These are phyloP conservation scores for Thamnidium elegans DNA, from an alignment of 192 early-diverging fungal genomes.

Conservation along the genomic window DNA sequence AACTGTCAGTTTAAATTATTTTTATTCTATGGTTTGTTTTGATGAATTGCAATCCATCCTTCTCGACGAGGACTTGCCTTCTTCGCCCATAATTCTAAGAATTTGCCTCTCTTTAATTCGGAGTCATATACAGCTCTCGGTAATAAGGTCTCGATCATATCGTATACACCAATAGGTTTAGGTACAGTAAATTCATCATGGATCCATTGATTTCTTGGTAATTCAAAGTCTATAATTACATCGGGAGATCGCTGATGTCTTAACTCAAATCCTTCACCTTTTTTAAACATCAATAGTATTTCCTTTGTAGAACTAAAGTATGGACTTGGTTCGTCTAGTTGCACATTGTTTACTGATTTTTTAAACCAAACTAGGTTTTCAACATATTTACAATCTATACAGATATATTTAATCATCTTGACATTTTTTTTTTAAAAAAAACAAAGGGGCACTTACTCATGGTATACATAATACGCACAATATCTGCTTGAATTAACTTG, in stretches of 20 bases:
- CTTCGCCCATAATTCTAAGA: conserved; percentile 49
- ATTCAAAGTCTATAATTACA: conserved; percentile 60
- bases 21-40: conserved; percentile 3
- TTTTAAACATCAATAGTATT: conserved; percentile 58
- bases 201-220: conserved; percentile 47
- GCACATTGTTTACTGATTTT: conserved; percentile 44
- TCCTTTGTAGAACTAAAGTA: conserved; percentile 54
- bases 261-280: conserved; percentile 57
- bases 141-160: conserved; percentile 59
- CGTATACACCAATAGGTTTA: conserved; percentile 46
- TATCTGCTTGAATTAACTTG: conserved; percentile 49
- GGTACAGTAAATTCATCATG: conserved; percentile 49
- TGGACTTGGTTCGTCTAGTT: conserved; percentile 42
- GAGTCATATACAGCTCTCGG: conserved; percentile 46
- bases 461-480: conserved; percentile 51
- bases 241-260: conserved; percentile 58
- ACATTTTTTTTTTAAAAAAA: neutral
- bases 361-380: conserved; percentile 64
- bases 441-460: conserved; percentile 33
- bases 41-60: conserved; percentile 35
- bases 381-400: conserved; percentile 52
- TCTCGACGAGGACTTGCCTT: conserved; percentile 10
- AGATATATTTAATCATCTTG: neutral
- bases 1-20: neutral
- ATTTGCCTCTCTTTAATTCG: conserved; percentile 37